Conservation (phyloP, 805 yeast genomes). For the Teunomyces funiuensis region DNA sequence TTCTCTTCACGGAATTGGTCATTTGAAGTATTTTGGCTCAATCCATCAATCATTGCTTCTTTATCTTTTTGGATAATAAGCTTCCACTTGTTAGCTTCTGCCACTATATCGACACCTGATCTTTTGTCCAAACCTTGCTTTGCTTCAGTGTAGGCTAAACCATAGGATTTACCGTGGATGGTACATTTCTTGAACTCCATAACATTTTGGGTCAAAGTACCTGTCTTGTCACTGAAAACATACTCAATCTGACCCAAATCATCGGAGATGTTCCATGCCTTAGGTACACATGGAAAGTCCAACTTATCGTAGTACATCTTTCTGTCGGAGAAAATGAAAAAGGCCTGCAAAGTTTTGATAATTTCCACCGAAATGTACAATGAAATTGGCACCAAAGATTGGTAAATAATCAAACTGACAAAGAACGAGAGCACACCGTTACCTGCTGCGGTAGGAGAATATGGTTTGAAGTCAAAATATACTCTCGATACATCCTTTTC, state of each 20-base stretch:
- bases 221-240: conserved; percentile 81
- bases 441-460: conserved; percentile 61
- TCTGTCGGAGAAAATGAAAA: conserved; percentile 74
- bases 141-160: conserved; percentile 82
- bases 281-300: conserved; percentile 82
- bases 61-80: conserved; percentile 57
- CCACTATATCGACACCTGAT: conserved; percentile 72
- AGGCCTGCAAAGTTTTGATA: conserved; percentile 79
- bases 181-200: conserved; percentile 87
- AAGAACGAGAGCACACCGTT: conserved; percentile 74
- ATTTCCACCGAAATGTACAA: conserved; percentile 80
- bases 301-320: conserved; percentile 65
- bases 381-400: conserved; percentile 80
- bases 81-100: conserved; percentile 53
- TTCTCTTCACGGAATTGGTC: conserved; percentile 47
- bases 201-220: conserved; percentile 78
- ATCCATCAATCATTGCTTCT: conserved; percentile 51
- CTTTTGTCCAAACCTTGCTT: conserved; percentile 75
- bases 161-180: conserved; percentile 69
- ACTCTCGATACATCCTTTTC: conserved; percentile 49
- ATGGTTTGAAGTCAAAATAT: conserved; percentile 68
- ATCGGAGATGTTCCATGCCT: conserved; percentile 83
- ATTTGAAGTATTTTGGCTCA: conserved; percentile 12
- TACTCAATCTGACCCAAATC: conserved; percentile 86
- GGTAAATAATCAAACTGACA: conserved; percentile 74